Evolutionary conservation across 2,329 filamentous ascomycete genomes (phyloP), one percentile per base, ranked within the genome.

Genomic region (Boeremia exigua): DNA sequence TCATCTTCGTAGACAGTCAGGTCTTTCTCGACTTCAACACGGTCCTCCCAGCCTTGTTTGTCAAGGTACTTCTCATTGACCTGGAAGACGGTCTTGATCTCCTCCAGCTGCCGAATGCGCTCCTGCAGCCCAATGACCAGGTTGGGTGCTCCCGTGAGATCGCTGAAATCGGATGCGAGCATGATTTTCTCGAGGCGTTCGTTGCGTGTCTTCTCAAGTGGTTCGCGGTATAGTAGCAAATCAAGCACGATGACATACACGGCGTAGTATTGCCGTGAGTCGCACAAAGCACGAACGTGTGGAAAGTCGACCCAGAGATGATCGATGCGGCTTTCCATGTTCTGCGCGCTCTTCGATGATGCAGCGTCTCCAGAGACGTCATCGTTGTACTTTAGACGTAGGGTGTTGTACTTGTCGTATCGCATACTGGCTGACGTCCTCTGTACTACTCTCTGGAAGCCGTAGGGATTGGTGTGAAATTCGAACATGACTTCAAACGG

Each of bases 401-500:
- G 82, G 12, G 92, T 94, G 75, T 99, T 99, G 86, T 94, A 97
- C 77, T 99, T 98, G 81, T 99, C 94, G 74, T 96, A 98, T 56
- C 94, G 88, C 64, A 99, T 82, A 79, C 89, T 93, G 19, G 94
- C 95, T 5, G 94, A 99, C 1, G 95, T 99, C 75, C 96, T 94
- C 74, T 98, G 92, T 10, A 99, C 93, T 28, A 99, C 93, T 57
- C 95, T 88, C 73, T 94, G 94, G 81, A 99, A 99, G n/a, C 96
- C 95, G 69, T 96, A 96, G 0, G 95, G 94, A 74, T 96, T 93
- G 6, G 90, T 84, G 62, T 94, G 82, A 75, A 97, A 99, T 75
- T 98, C 93, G 69, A 96, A 97, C 89, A 99, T 97, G 66, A 96
- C 91, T 77, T 99, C 95, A 79, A 99, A 89, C 0, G 95, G 95